Percentiles rank a stretch among this genome's conserved stretches.
Evolutionary conservation across 345 rosid species (phyloP).

Genomic region (Viola odorata): DNA sequence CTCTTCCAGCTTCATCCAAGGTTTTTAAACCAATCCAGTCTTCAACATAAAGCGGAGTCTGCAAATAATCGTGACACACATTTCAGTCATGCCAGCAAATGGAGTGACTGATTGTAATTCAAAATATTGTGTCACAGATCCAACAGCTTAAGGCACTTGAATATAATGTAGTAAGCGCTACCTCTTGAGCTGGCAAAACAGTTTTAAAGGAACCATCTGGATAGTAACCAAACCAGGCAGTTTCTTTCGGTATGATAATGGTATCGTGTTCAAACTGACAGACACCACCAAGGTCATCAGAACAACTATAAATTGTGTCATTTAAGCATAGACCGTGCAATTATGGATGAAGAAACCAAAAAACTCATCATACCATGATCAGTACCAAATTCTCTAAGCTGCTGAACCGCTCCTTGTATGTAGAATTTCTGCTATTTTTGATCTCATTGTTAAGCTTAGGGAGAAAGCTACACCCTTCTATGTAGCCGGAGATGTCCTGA

Average conservation of each 20-base stretch:
- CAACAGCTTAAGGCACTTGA: neutral
- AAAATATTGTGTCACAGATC: neutral
- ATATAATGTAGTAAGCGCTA: slow-evolving; percentile 1
- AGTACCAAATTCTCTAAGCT: slow-evolving; percentile 68
- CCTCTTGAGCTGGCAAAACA: slow-evolving; percentile 64
- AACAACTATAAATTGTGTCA: neutral
- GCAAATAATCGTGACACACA: slow-evolving; percentile 5
- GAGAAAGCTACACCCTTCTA: slow-evolving; percentile 63
- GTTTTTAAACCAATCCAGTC: slow-evolving; percentile 78
- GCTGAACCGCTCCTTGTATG: slow-evolving; percentile 61
- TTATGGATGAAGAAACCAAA: neutral
- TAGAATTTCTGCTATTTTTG: slow-evolving; percentile 38
- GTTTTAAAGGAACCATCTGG: slow-evolving; percentile 57
- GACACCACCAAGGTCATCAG: neutral
- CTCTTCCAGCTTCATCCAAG: slow-evolving; percentile 65
- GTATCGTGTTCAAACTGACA: slow-evolving; percentile 76
- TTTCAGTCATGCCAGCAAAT: neutral
- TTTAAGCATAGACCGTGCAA: neutral
- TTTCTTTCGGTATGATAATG: slow-evolving; percentile 71
- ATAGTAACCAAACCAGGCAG: slow-evolving; percentile 77
- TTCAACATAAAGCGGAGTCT: slow-evolving; percentile 53
- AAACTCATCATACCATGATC: slow-evolving; percentile 48
- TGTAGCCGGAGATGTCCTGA: slow-evolving; percentile 36
- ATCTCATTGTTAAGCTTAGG: slow-evolving; percentile 66
- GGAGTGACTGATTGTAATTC: neutral